Base-by-base conservation (phyloP, 1,139 yeast genomes). In the Taphrina betulina region DNA sequence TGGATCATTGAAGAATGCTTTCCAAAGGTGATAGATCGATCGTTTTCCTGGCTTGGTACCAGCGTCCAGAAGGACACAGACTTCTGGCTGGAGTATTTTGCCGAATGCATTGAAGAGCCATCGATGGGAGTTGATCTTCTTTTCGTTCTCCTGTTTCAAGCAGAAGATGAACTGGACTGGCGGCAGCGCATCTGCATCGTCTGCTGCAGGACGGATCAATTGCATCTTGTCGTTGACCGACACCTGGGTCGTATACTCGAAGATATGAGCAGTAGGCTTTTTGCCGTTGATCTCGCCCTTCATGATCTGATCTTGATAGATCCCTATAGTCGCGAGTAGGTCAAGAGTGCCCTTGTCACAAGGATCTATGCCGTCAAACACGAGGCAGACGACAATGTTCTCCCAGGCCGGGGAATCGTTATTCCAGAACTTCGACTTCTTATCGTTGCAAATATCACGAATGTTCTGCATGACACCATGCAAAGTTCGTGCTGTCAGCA, bases 41-140 rank as follows among this genome's bases (percentile, higher is more conserved):
- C 82, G 85, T 60, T 79, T 82, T 45, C 88, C 89, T 2, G 98
- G 96, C 70, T 85, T 85, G 0, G 98, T 90, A 60, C 98, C 98
- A 1, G 95, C 97, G 73, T 90, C 98, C 53, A 90, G 72, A 52
- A 90, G 72, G 2, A 87, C 79, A 41, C 89, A 82, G 23, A 89
- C 90, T 63, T 87, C 87, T 1, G 98, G 97, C 60, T 88, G 83
- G 60, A 92, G 74, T 37, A 83, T 76, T 36, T 92, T 88, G 64
- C 95, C 90, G 66, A 90, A 83, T 0, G 95, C 96, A 67, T 90
- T 89, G 70, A 90, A 86, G 10, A 94, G 80, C 98, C 98, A 90
- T 68, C 97, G 80, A 68, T 90, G 98, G 0, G 96, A 88, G 69
- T 90, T 90, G 69, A 90, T 92, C 65, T 90, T 90, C 71, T 89